A percentile compares a stretch with the other conserved stretches of the same genome.
These are phyloP conservation scores for Cutaneotrichosporon mucoides DNA, from an alignment of 1,284 basidiomycete genomes.

Conservation along the genomic window DNA sequence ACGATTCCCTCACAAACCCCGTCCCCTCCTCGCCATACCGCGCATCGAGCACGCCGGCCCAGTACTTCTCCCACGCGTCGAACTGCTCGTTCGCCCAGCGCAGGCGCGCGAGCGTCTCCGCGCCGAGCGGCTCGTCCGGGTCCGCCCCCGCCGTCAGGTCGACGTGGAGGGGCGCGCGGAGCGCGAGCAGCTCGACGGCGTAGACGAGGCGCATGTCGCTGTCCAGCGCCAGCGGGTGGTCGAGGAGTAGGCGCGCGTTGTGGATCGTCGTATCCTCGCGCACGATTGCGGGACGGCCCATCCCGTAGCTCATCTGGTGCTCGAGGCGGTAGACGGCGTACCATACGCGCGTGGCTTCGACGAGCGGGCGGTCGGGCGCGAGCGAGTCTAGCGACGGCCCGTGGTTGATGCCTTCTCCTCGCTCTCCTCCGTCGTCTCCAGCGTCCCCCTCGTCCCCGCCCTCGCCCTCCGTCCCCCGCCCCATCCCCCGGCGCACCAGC, in stretches of 20 bases:
- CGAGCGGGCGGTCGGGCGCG: conserved; percentile 54
- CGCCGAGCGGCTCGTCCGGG: conserved; percentile 22
- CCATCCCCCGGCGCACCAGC: conserved; percentile 64
- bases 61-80: conserved; percentile 30
- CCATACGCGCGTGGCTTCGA: conserved; percentile 72
- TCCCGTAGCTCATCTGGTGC: conserved; percentile 85
- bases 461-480: conserved; percentile 53
- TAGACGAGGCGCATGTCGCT: conserved; percentile 86
- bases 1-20: conserved; percentile 23
- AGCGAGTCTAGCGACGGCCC: no score
- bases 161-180: conserved; percentile 24
- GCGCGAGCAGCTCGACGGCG: conserved; percentile 52
- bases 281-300: conserved; percentile 77
- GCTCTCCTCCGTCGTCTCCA: conserved; percentile 55
- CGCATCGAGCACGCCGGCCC: conserved; percentile 22
- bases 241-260: conserved; percentile 66
- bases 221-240: conserved; percentile 77
- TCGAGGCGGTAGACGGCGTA: conserved; percentile 83
- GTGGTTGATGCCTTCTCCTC: no score
- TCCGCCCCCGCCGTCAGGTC: conserved; percentile 15
- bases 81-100: conserved; percentile 31
- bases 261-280: conserved; percentile 80
- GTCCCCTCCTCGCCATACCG: conserved; percentile 9
- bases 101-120: conserved; percentile 23
- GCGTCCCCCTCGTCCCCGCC: conserved; percentile 51